Conservation (phyloP, 345 rosid genomes). For the Linum lewisii region DNA sequence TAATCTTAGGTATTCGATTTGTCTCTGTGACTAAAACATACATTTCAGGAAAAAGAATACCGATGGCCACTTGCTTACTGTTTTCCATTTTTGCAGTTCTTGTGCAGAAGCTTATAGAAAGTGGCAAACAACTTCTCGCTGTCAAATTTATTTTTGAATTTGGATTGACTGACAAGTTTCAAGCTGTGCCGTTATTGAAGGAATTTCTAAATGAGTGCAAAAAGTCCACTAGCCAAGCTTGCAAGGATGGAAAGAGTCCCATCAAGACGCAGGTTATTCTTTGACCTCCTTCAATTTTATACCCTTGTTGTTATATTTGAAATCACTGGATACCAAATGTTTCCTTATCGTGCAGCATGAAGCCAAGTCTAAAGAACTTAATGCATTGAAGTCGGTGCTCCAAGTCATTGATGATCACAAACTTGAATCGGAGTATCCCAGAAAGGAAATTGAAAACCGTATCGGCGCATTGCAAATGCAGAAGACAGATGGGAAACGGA, state of each 20-base stretch:
- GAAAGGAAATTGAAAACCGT: conserved; percentile 20
- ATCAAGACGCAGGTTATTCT: conserved; percentile 34
- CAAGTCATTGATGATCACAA: conserved; percentile 46
- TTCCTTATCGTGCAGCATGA: conserved; percentile 34
- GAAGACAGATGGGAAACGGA: conserved; percentile 13
- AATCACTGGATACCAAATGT: conserved; percentile 1
- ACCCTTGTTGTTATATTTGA: background rate
- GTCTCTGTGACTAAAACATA: background rate
- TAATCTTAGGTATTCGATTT: background rate
- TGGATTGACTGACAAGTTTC: conserved; percentile 41
- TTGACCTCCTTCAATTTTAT: conserved; percentile 10
- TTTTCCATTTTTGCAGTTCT: conserved; percentile 31
- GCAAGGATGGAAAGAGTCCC: conserved; percentile 35
- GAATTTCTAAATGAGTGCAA: conserved; percentile 32
- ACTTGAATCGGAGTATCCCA: conserved; percentile 43
- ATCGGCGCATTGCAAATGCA: conserved; percentile 17
- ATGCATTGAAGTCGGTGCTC: conserved; percentile 45
- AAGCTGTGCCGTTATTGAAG: conserved; percentile 45
- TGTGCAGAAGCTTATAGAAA: conserved; percentile 42
- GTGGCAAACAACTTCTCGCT: conserved; percentile 40
- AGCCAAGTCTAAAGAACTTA: conserved; percentile 43
- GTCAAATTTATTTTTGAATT: conserved; percentile 54
- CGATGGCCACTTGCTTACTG: conserved; percentile 11
- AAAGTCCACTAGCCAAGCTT: conserved; percentile 22
- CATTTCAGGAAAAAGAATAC: background rate